phyloP scores from a whole-genome alignment of 2,329 filamentous ascomycete species.

The Exophiala bonariae region DNA sequence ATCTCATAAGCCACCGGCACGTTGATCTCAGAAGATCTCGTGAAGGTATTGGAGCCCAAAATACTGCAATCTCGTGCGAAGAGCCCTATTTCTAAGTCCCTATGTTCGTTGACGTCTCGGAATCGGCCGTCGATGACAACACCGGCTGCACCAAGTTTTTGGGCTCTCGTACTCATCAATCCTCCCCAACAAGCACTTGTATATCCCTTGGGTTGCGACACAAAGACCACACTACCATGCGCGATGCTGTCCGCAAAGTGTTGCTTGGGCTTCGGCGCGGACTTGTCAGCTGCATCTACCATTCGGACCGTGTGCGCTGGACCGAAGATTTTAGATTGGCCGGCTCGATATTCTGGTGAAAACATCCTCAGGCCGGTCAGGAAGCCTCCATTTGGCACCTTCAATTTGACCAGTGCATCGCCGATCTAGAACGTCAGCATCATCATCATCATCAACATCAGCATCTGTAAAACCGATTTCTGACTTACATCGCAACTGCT shows the following conservation, averaged over 20 bases:
- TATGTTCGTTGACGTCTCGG: conserved; percentile 37
- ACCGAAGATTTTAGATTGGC: conserved; percentile 31
- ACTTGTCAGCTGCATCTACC: conserved; percentile 35
- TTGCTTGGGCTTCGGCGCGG: conserved; percentile 31
- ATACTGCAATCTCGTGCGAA: conserved; percentile 34
- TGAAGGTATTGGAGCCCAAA: conserved; percentile 37
- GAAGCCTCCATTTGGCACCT: conserved; percentile 35
- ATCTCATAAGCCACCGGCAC: conserved; percentile 34
- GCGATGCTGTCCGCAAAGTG: conserved; percentile 40
- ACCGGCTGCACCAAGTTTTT: conserved; percentile 36
- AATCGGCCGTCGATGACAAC: conserved; percentile 42
- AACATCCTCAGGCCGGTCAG: conserved; percentile 37
- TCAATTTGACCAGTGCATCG: conserved; percentile 38
- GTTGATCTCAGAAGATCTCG: conserved; percentile 36
- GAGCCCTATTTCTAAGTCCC: too few species aligned
- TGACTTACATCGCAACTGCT: too few species aligned
- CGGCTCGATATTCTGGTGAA: conserved; percentile 26
- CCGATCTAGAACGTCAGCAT: conserved; percentile 33
- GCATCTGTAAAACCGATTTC: too few species aligned
- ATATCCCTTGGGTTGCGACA: conserved; percentile 36
- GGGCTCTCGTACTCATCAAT: conserved; percentile 39
- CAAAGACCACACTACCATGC: conserved; percentile 36
- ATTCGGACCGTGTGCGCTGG: conserved; percentile 35
- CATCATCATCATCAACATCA: too few species aligned
- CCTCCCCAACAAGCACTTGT: conserved; percentile 41